Conservation (phyloP, 768 basidiomycete genomes). For the Naganishia antarctica region DNA sequence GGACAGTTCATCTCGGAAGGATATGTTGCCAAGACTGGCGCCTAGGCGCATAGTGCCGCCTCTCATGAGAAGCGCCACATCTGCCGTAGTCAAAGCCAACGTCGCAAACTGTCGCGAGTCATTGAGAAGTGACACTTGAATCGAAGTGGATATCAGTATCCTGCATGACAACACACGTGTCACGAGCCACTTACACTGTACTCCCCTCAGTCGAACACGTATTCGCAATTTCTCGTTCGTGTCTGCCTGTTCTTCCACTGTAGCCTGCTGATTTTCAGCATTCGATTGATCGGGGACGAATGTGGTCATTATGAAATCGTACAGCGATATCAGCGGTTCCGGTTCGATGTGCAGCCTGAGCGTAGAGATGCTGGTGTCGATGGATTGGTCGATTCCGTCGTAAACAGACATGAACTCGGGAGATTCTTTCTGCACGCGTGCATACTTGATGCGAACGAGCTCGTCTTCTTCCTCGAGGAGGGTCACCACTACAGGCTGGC, state of each 20-base stretch:
- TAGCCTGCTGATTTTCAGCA: constrained; percentile 18
- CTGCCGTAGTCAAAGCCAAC: constrained; percentile 80
- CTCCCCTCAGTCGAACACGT: constrained; percentile 72
- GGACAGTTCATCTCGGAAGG: constrained; percentile 61
- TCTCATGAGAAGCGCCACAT: constrained; percentile 70
- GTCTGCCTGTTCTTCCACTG: constrained; percentile 18
- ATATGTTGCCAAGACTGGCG: constrained; percentile 75
- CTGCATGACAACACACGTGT: constrained; percentile 1
- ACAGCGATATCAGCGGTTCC: constrained; percentile 80
- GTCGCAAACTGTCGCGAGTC: constrained; percentile 69
- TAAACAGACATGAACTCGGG: constrained; percentile 75
- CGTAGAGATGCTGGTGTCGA: constrained; percentile 82
- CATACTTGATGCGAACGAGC: constrained; percentile 72
- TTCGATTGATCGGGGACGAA: constrained; percentile 61
- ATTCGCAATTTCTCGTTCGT: constrained; percentile 66
- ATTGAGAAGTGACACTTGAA: constrained; percentile 55
- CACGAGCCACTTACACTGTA: constrained; percentile 60
- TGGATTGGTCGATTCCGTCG: constrained; percentile 79
- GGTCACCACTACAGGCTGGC: constrained; percentile 39
- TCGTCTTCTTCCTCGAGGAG: constrained; percentile 50
- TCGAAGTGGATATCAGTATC: constrained; percentile 8
- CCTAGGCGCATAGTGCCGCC: constrained; percentile 69
- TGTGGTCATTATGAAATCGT: constrained; percentile 96
- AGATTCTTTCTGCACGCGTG: constrained; percentile 71
- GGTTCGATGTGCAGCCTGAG: constrained; percentile 83